A percentile compares a stretch with the other conserved stretches of the same genome.
phyloP scores from a whole-genome alignment of 257 asterid genomes.

The Fraxinus excelsior region DNA sequence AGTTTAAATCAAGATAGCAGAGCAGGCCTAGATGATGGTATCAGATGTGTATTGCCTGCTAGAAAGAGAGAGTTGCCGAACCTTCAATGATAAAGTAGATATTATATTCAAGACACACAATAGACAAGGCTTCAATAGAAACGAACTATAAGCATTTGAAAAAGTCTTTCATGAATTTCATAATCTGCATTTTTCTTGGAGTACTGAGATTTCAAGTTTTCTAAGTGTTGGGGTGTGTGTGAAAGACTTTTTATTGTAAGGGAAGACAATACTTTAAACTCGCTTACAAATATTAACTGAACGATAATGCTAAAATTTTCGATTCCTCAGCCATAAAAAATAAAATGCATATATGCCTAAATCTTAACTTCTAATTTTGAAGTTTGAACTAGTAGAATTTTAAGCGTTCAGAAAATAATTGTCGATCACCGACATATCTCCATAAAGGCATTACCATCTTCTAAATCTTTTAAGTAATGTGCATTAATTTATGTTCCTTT shows the following conservation, averaged over 20 bases:
- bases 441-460: neutral
- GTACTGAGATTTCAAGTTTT: neutral
- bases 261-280: neutral
- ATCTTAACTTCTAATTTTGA: neutral
- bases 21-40: slow-evolving; percentile 1
- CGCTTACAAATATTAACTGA: neutral
- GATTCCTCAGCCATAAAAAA: neutral
- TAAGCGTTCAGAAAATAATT: neutral
- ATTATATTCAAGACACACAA: neutral
- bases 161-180: neutral
- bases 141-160: neutral
- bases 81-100: neutral
- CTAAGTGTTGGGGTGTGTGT: neutral
- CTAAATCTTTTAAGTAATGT: neutral
- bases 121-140: neutral
- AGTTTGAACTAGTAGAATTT: neutral
- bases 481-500: neutral
- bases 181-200: neutral
- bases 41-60: neutral
- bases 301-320: neutral
- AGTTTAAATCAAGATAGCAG: neutral
- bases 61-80: neutral
- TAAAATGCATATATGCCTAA: neutral
- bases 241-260: neutral
- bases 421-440: neutral